phyloP scores from a whole-genome alignment of 805 yeast species.

The Candida endomychidarum region DNA sequence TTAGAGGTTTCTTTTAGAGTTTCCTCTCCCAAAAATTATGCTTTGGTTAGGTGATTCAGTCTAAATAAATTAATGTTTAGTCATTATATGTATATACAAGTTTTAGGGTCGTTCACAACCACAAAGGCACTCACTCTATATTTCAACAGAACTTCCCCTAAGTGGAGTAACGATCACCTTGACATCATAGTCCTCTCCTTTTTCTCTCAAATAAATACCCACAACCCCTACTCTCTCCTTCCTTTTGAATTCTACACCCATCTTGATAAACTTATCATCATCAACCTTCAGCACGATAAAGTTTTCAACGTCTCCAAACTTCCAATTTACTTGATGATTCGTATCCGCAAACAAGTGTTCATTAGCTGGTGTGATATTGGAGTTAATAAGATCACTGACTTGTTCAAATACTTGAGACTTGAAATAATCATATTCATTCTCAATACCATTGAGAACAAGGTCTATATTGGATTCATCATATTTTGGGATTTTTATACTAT shows the following conservation, averaged over 20 bases:
- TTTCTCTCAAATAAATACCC: constrained; percentile 30
- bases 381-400: constrained; percentile 26
- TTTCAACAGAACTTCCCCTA: not conserved
- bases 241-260: constrained; percentile 32
- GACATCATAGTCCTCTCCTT: constrained; percentile 20
- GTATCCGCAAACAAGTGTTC: constrained; percentile 24
- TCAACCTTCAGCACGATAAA: constrained; percentile 14
- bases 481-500: constrained; percentile 5
- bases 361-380: constrained; percentile 18
- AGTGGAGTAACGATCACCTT: constrained; percentile 10
- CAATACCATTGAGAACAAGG: constrained; percentile 35
- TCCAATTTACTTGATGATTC: constrained; percentile 30
- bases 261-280: constrained; percentile 26
- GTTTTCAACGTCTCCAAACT: constrained; percentile 14
- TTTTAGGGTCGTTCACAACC: not conserved
- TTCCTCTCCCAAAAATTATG: not conserved
- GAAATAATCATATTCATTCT: constrained; percentile 38
- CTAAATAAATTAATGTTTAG: no score
- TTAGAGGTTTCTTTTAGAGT: constrained; percentile 7
- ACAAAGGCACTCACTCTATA: no score
- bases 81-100: not conserved
- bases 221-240: constrained; percentile 32
- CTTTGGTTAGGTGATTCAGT: no score
- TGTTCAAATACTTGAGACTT: constrained; percentile 26
- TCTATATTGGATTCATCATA: constrained; percentile 35